A percentile compares a stretch with the other conserved stretches of the same genome.
These are phyloP conservation scores for Phytopythium chamaehyphon DNA, from an alignment of 352 stramenopile species.

Conservation along the genomic window DNA sequence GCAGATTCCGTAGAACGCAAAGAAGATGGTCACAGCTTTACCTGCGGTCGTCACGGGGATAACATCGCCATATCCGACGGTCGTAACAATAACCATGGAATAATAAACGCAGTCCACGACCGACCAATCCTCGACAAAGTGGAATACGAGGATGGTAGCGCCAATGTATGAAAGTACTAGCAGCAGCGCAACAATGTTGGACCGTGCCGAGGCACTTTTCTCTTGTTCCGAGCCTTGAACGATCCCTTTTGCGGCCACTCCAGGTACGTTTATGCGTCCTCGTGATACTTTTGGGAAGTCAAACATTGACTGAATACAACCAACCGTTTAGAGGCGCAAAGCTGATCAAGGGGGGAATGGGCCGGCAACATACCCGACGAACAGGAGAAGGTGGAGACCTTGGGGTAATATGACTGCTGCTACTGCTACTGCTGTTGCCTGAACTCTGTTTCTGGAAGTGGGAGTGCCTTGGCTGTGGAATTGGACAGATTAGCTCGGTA, in stretches of 20 bases:
- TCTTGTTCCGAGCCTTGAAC: constrained; percentile 17
- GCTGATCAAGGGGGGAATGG: no score
- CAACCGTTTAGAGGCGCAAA: no score
- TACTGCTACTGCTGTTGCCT: constrained; percentile 4
- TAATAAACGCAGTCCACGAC: constrained; percentile 90
- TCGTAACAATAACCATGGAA: constrained; percentile 91
- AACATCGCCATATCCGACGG: constrained; percentile 86
- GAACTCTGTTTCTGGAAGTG: constrained; percentile 6
- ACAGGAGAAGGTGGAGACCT: neutral
- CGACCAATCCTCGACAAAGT: constrained; percentile 50
- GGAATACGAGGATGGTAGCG: constrained; percentile 51
- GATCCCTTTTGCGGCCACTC: constrained; percentile 26
- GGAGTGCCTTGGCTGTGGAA: neutral
- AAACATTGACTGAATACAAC: constrained; percentile 34
- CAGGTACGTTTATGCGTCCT: constrained; percentile 10
- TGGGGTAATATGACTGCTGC: neutral
- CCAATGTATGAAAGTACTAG: constrained; percentile 58
- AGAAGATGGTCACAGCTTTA: constrained; percentile 87
- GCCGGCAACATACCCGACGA: constrained; percentile 4
- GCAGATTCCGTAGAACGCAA: constrained; percentile 67
- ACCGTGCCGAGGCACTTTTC: constrained; percentile 7
- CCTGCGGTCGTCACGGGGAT: constrained; percentile 41
- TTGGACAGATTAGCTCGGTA: neutral
- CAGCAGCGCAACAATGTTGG: constrained; percentile 36
- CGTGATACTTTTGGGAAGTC: constrained; percentile 18